Conservation (phyloP, 2,329 filamentous ascomycete species). For the Meredithiella fracta region DNA sequence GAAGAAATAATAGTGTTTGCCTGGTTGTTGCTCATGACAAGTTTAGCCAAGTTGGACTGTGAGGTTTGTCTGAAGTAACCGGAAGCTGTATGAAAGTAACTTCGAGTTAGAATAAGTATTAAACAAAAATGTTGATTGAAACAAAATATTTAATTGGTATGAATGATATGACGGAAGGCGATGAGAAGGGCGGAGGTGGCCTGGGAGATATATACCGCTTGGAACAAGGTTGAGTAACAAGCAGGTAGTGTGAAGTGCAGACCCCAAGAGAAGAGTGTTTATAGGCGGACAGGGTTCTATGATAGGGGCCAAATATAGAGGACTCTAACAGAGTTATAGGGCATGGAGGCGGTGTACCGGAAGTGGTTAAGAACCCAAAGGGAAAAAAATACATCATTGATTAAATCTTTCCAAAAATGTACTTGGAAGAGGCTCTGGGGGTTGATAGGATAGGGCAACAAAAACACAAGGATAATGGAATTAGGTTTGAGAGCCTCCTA, state of each 20-base stretch:
- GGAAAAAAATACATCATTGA: background rate
- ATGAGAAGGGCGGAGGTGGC: background rate
- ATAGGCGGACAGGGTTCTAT: background rate
- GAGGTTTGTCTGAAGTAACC: conserved; percentile 22
- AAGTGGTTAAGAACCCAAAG: background rate
- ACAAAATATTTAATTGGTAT: background rate
- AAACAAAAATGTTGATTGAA: background rate
- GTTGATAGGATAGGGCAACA: conserved; percentile 8
- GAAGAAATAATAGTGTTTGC: conserved; percentile 6
- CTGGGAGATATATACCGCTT: background rate
- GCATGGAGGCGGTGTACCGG: background rate
- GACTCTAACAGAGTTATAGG: no score
- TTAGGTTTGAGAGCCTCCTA: background rate
- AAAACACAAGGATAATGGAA: conserved; percentile 1
- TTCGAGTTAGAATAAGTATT: background rate
- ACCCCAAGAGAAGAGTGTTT: background rate
- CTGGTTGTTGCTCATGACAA: conserved; percentile 29
- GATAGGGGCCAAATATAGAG: background rate
- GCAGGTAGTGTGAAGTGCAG: conserved; percentile 4
- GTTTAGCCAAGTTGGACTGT: conserved; percentile 27
- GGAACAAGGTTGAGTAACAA: background rate
- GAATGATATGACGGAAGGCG: background rate
- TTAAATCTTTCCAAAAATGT: background rate
- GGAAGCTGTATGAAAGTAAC: background rate
- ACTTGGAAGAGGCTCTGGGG: conserved; percentile 3